Evolutionary conservation across 345 rosid genomes (phyloP).

Genomic region (Eutrema japonicum): DNA sequence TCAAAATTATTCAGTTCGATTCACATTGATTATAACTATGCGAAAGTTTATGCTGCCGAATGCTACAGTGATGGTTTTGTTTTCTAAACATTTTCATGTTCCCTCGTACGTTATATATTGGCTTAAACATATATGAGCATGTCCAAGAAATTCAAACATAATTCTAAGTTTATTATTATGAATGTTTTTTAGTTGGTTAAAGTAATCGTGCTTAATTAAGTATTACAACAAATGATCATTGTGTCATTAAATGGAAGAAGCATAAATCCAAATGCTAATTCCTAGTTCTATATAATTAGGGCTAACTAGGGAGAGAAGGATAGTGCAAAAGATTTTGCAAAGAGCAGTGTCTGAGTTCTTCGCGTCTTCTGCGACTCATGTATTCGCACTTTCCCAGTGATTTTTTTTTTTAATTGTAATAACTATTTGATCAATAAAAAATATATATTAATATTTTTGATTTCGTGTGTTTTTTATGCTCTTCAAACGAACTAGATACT

Average conservation of each 20-base stretch:
- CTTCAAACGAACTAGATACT: too few relatives aligned
- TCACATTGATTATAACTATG: background rate
- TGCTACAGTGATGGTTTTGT: conserved; percentile 12
- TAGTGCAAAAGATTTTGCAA: background rate
- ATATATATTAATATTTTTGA: too few relatives aligned
- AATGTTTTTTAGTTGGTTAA: too few relatives aligned
- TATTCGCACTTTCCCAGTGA: background rate
- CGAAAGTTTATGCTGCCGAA: background rate
- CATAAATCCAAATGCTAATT: too few relatives aligned
- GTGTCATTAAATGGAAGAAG: too few relatives aligned
- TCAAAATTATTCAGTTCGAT: too few relatives aligned
- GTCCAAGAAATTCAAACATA: background rate
- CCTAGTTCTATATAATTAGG: background rate
- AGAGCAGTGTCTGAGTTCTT: conserved; percentile 1
- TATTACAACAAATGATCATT: too few relatives aligned
- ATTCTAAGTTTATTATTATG: background rate
- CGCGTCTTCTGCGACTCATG: background rate
- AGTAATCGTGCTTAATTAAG: too few relatives aligned
- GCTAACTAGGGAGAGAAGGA: background rate
- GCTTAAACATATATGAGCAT: background rate
- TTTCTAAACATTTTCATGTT: conserved; percentile 1
- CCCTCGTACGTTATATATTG: conserved; percentile 1
- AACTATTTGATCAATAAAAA: too few relatives aligned
- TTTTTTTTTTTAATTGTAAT: background rate
- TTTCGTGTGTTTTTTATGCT: too few relatives aligned